Evolutionary conservation across 2,329 filamentous ascomycete genomes (phyloP).

Genomic region (Pseudogymnoascus sp.): DNA sequence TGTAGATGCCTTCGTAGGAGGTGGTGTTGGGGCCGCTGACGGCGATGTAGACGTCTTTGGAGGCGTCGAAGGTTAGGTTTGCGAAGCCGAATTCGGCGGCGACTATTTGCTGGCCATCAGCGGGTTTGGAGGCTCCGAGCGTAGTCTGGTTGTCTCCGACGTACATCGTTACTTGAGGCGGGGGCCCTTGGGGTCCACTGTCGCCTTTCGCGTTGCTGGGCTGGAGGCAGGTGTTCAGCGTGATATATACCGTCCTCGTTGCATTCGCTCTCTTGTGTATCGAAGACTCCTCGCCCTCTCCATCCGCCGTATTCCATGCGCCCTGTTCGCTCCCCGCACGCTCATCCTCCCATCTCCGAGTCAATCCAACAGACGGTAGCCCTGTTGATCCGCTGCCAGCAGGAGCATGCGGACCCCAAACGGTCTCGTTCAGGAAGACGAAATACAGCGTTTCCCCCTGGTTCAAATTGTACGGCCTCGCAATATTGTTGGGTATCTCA

Average conservation of each 20-base stretch:
- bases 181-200: constrained; percentile 25
- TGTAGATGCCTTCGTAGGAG: constrained; percentile 56
- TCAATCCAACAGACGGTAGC: constrained; percentile 27
- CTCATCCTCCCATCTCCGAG: constrained; percentile 16
- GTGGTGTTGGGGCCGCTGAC: constrained; percentile 60
- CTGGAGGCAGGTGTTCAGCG: constrained; percentile 78
- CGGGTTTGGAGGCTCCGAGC: constrained; percentile 48
- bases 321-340: constrained; percentile 13
- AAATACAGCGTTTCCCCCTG: constrained; percentile 57
- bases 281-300: constrained; percentile 9
- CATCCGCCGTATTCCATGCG: constrained; percentile 11
- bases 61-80: constrained; percentile 52
- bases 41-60: constrained; percentile 65
- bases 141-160: constrained; percentile 58
- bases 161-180: constrained; percentile 71
- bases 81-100: constrained; percentile 23
- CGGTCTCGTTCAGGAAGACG: constrained; percentile 50
- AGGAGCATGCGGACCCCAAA: constrained; percentile 39
- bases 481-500: constrained; percentile 52
- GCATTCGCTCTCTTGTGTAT: constrained; percentile 9
- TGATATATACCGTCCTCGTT: constrained; percentile 55
- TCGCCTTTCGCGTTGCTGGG: constrained; percentile 38
- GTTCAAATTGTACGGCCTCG: constrained; percentile 49
- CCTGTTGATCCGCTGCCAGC: constrained; percentile 22
- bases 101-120: constrained; percentile 11